Evolutionary conservation across 179 eudicot genomes (phyloP), one percentile per base, ranked within the genome.

Genomic region (Silene coronaria): DNA sequence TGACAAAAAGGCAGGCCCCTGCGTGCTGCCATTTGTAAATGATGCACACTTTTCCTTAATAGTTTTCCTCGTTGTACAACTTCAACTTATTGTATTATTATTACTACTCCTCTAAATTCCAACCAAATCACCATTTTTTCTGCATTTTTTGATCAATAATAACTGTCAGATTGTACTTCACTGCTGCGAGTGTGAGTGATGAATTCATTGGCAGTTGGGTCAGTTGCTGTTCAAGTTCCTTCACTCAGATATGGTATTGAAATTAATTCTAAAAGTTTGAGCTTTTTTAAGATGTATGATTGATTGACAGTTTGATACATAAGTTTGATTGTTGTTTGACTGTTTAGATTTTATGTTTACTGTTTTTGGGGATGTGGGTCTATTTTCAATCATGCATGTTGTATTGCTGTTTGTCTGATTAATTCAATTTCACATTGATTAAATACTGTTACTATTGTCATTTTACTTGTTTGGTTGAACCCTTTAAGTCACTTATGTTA

Each of bases 201-300:
- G 84, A 77, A 82, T 61, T 72, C 81, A 8, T 27, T 82, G 45
- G 27, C 76, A 16, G 28, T 79, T 71, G 81, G 84, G 32, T 82
- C 81, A 21, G 58, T 69, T 26, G 19, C 81, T 26, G 30, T 30
- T 48, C 76, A 75, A 42, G 51, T 75, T 65, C 84, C 78, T 71
- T 71, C 76, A 58, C 24, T 78, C 4, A 58, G 34, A 58, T 30
- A 32, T 59, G 59, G 75, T 80, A 45, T n/a, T n/a, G n/a, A n/a
- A n/a, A n/a, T 36, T 19, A 30, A 70, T 4, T 4, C 7, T 21
- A 24, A 45, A 77, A 36, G 19, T 30, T 32, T 28, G 13, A 17
- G 61, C 38, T 70, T 48, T 48, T 59, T 57, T 51, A 70, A 24
- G 23, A 42, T 21, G 23, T 45, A 4, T 38, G 36, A 24, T 23